These are phyloP conservation scores for Ganoderma sp. DNA, from an alignment of 1,284 basidiomycete species.

Conservation along the genomic window DNA sequence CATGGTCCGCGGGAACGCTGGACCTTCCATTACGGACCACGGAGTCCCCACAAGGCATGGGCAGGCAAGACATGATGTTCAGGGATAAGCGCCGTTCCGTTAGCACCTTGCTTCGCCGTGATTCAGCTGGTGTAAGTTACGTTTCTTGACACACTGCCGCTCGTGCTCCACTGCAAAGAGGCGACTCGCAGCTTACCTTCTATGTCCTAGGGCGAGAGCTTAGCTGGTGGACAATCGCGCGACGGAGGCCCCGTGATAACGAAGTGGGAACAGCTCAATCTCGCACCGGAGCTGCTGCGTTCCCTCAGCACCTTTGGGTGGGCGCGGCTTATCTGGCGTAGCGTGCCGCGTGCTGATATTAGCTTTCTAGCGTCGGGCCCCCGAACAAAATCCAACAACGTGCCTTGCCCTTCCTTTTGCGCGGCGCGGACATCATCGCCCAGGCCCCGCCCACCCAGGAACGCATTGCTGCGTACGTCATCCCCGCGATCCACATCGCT, in stretches of 20 bases:
- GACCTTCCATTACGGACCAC: slow-evolving; percentile 68
- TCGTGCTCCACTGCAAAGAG: not conserved
- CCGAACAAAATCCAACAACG: slow-evolving; percentile 99
- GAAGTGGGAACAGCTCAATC: slow-evolving; percentile 94
- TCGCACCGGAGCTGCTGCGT: slow-evolving; percentile 86
- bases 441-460: slow-evolving; percentile 99
- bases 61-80: slow-evolving; percentile 43
- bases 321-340: slow-evolving; percentile 38
- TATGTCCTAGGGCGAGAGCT: slow-evolving; percentile 51
- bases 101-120: slow-evolving; percentile 69
- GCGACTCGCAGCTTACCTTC: slow-evolving; percentile 9
- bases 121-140: slow-evolving; percentile 71
- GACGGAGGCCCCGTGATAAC: slow-evolving; percentile 86
- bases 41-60: slow-evolving; percentile 38
- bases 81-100: slow-evolving; percentile 80
- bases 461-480: slow-evolving; percentile 95
- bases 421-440: slow-evolving; percentile 95
- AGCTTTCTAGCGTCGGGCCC: slow-evolving; percentile 78
- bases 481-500: slow-evolving; percentile 90
- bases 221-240: slow-evolving; percentile 57
- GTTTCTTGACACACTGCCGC: slow-evolving; percentile 5
- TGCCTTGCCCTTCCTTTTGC: slow-evolving; percentile 92
- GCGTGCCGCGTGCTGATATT: slow-evolving; percentile 22
- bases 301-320: slow-evolving; percentile 95
- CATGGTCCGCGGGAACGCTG: slow-evolving; percentile 80